Evolutionary conservation across 2,329 filamentous ascomycete genomes (phyloP), one percentile per base, ranked within the genome.

Genomic region (Colletotrichum melonis): DNA sequence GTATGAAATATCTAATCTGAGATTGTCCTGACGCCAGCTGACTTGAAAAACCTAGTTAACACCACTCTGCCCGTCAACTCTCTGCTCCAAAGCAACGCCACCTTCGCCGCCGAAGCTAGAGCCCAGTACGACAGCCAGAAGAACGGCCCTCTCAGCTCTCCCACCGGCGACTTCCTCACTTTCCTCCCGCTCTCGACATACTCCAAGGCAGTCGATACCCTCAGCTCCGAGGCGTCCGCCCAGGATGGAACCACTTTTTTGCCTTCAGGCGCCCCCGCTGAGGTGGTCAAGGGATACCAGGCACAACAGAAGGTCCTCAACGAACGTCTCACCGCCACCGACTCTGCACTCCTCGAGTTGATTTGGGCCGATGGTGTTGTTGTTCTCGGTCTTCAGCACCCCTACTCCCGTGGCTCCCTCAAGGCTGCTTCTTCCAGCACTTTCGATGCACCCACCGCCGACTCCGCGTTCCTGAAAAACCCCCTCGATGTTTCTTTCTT

Each of bases 351-450:
- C n/a, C 74, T 76, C 59, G 79, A 79, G 32, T 76, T 83, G 49
- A 79, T 84, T 63, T 84, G 79, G 78, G 76, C 78, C 67, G 73
- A 81, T 76, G 76, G 75, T 75, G 16, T 67, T 75, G 26, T 76
- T 78, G 42, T 78, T 3, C 78, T 84, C 22, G 81, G 81, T 68
- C 77, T 82, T 46, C 77, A 82, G 66, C 82, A 84, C 73, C 83
- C 84, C 3, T 78, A 85, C 54, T 83, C 80, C 52, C 80, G 84
- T 14, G 84, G 84, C 28, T 81, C 80, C 24, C 80, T 86, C 62
- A 80, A 79, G 49, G 81, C 86, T 57, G 79, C 82, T 75, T 76
- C 79, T 1, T 76, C 76, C 0, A 78, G 85, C 76, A 82, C 82
- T 12, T 76, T 79, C 8, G 78, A 74, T 3, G 76, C 78, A 26